These are phyloP conservation scores for Naganishia antarctica DNA, from an alignment of 768 basidiomycete genomes.

Conservation along the genomic window DNA sequence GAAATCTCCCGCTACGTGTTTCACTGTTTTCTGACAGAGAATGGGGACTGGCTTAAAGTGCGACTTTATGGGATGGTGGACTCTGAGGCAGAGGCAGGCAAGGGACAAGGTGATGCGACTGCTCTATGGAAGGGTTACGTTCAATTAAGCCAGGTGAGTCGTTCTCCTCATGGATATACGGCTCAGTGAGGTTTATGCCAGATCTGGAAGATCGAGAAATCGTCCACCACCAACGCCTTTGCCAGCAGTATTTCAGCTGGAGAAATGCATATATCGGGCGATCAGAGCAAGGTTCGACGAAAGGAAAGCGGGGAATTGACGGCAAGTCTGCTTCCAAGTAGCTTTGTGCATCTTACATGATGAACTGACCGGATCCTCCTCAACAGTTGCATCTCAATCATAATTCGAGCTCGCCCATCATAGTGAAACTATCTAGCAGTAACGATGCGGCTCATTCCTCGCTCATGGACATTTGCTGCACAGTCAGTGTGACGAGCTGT, in stretches of 20 bases:
- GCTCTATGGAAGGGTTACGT: conserved; percentile 24
- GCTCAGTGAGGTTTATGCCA: too few relatives aligned
- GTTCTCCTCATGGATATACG: too few relatives aligned
- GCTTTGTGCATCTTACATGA: not conserved
- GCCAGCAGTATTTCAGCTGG: conserved; percentile 3
- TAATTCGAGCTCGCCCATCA: not conserved
- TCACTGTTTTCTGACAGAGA: conserved; percentile 19
- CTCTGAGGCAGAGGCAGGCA: not conserved
- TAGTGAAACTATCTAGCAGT: not conserved
- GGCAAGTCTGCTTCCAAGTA: not conserved
- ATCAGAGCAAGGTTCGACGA: not conserved
- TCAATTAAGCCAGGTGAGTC: not conserved
- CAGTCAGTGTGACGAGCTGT: not conserved
- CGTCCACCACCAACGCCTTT: not conserved
- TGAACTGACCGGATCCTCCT: not conserved
- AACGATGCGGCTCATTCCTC: not conserved
- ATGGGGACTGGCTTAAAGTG: conserved; percentile 20
- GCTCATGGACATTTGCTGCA: conserved; percentile 11
- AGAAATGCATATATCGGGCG: conserved; percentile 11
- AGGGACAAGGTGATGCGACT: not conserved
- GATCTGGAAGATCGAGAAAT: not conserved
- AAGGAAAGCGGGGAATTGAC: not conserved
- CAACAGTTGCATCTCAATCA: conserved; percentile 12
- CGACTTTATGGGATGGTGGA: conserved; percentile 16
- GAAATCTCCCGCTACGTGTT: not conserved